A percentile compares a stretch with the other conserved stretches of the same genome.
These are phyloP conservation scores for Aspergillus olivimuriae DNA, from an alignment of 495 filamentous ascomycete species.

Conservation along the genomic window DNA sequence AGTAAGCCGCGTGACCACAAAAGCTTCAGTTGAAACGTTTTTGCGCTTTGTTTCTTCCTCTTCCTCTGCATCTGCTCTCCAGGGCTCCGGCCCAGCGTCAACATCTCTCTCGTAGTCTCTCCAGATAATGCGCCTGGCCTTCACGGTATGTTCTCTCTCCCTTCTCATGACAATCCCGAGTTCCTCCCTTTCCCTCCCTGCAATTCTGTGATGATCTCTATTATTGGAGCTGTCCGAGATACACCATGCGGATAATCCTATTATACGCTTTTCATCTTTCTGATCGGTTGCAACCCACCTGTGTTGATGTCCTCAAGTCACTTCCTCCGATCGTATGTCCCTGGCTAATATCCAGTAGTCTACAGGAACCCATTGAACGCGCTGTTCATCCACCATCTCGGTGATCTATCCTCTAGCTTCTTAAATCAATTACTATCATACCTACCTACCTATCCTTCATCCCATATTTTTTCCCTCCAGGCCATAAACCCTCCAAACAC, in stretches of 20 bases:
- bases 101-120: conserved; percentile 2
- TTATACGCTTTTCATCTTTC: conserved; percentile 43
- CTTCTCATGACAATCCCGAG: neutral
- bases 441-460: no score
- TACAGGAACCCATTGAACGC: no score
- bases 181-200: conserved; percentile 1
- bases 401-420: no score
- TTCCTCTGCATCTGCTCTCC: conserved; percentile 12
- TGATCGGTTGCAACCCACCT: conserved; percentile 14
- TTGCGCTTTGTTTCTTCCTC: conserved; percentile 16
- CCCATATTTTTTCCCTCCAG: no score
- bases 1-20: conserved; percentile 22
- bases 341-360: no score
- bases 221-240: conserved; percentile 99
- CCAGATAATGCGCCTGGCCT: conserved; percentile 27
- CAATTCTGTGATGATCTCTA: conserved; percentile 52
- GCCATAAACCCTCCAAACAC: neutral
- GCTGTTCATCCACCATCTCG: no score
- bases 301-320: conserved; percentile 1
- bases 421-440: no score
- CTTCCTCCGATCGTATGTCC: no score
- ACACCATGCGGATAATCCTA: conserved; percentile 45
- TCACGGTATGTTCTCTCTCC: conserved; percentile 28
- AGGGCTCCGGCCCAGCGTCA: conserved; percentile 33
- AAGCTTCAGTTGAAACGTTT: conserved; percentile 16